Percentiles rank a stretch among this genome's conserved stretches.
Evolutionary conservation across 306 rosid genomes (phyloP).

Genomic region (Aeschynomene evenia): DNA sequence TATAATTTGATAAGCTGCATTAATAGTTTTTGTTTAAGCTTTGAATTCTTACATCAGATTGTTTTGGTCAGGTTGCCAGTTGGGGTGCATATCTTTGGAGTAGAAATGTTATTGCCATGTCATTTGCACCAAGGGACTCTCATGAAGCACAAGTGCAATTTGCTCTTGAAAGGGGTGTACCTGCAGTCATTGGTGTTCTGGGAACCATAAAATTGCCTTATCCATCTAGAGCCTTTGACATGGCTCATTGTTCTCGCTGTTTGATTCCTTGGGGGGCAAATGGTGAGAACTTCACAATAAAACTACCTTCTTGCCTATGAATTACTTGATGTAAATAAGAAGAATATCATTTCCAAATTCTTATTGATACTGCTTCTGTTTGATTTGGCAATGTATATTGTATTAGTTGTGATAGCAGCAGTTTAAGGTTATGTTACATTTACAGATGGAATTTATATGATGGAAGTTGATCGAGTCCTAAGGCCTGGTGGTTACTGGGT

Average conservation of each 20-base stretch:
- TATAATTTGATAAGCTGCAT: not conserved
- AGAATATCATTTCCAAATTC: not conserved
- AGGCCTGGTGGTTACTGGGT: constrained; percentile 90
- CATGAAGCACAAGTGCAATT: constrained; percentile 85
- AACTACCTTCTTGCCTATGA: not conserved
- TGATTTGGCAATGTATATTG: not conserved
- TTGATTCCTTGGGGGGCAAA: constrained; percentile 83
- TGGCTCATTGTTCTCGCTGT: constrained; percentile 89
- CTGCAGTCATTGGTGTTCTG: constrained; percentile 72
- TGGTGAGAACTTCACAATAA: constrained; percentile 37
- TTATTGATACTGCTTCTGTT: not conserved
- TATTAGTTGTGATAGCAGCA: constrained; percentile 11
- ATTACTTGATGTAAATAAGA: not conserved
- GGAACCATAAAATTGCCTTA: constrained; percentile 71
- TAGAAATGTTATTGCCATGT: constrained; percentile 77
- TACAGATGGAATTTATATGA: constrained; percentile 67
- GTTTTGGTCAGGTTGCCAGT: constrained; percentile 67
- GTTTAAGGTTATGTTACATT: constrained; percentile 16
- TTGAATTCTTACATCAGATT: constrained; percentile 12
- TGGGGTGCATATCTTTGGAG: constrained; percentile 83
- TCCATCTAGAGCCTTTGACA: constrained; percentile 84
- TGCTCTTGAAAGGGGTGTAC: constrained; percentile 85
- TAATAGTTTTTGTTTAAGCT: constrained; percentile 14
- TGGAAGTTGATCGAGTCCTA: constrained; percentile 79
- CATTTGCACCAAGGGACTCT: constrained; percentile 76